Conservation (phyloP, 1,284 basidiomycete species). For the Moesziomyces parantarcticus region DNA sequence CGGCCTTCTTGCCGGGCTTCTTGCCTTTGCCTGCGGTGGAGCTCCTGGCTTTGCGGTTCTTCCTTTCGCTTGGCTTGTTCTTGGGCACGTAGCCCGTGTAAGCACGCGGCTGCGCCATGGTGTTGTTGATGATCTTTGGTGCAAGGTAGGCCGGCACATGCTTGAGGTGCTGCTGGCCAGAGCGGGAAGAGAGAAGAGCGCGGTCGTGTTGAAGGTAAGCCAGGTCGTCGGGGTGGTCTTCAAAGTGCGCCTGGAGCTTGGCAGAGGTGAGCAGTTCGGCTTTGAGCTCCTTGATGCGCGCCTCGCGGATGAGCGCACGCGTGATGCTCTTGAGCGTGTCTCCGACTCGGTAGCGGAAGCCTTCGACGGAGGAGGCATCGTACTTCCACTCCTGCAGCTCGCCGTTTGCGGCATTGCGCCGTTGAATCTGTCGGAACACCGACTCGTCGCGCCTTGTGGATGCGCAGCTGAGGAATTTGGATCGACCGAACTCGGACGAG, state of each 20-base stretch:
- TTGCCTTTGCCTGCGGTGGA: conserved; percentile 6
- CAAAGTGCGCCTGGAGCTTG: conserved; percentile 95
- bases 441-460: conserved; percentile 80
- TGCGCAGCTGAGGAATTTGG: conserved; percentile 70
- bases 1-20: conserved; percentile 41
- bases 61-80: conserved; percentile 17
- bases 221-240: conserved; percentile 93
- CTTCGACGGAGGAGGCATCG: conserved; percentile 78
- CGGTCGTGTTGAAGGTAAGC: conserved; percentile 95
- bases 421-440: conserved; percentile 73
- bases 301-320: conserved; percentile 85
- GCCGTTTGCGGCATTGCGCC: conserved; percentile 66
- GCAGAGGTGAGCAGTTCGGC: conserved; percentile 92
- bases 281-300: conserved; percentile 92
- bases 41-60: conserved; percentile 10
- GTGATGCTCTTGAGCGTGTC: conserved; percentile 93
- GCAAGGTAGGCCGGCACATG: conserved; percentile 93
- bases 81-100: conserved; percentile 38
- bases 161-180: conserved; percentile 86
- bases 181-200: conserved; percentile 84
- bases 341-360: conserved; percentile 98
- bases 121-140: conserved; percentile 76
- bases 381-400: conserved; percentile 91
- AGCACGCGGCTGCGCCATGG: conserved; percentile 4
- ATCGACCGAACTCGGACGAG: conserved; percentile 76